Percentiles rank a stretch among this genome's conserved stretches.
Conservation (phyloP, 2,329 filamentous ascomycete genomes). For the Sclerotinia subarctica region DNA sequence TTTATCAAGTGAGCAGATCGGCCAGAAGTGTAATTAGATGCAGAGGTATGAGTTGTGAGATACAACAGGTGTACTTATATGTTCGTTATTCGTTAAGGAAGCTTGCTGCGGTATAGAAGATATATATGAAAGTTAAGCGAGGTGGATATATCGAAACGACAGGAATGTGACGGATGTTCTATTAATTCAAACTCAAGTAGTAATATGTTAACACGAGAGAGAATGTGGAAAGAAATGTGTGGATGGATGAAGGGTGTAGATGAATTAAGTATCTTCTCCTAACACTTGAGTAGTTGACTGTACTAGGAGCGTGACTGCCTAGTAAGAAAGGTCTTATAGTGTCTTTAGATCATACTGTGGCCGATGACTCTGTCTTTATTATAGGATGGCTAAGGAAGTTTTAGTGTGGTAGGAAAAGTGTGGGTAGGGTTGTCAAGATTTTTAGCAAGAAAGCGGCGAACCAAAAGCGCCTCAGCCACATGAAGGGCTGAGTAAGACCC, state of each 20-base stretch:
- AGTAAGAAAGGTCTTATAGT: conserved; percentile 4
- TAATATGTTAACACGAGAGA: conserved; percentile 16
- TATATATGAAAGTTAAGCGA: neutral
- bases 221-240: conserved; percentile 4
- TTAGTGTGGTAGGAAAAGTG: conserved; percentile 9
- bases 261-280: conserved; percentile 20
- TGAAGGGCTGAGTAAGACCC: conserved; percentile 17
- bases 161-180: conserved; percentile 16
- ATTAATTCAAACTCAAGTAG: conserved; percentile 1
- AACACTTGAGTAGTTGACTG: conserved; percentile 13
- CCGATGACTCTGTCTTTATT: conserved; percentile 13
- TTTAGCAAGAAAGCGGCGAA: conserved; percentile 4
- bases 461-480: conserved; percentile 20
- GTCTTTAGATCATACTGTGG: conserved; percentile 14
- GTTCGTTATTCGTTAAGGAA: conserved; percentile 7
- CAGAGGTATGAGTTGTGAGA: neutral
- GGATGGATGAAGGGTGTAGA: conserved; percentile 3
- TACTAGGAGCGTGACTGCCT: conserved; percentile 20
- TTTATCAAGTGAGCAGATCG: neutral
- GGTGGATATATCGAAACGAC: neutral
- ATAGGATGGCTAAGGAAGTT: neutral
- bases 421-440: neutral
- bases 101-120: conserved; percentile 10
- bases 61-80: neutral
- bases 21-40: neutral